A percentile compares a stretch with the other conserved stretches of the same genome.
phyloP scores from a whole-genome alignment of 257 asterid genomes.

The Nicotiana otophora region DNA sequence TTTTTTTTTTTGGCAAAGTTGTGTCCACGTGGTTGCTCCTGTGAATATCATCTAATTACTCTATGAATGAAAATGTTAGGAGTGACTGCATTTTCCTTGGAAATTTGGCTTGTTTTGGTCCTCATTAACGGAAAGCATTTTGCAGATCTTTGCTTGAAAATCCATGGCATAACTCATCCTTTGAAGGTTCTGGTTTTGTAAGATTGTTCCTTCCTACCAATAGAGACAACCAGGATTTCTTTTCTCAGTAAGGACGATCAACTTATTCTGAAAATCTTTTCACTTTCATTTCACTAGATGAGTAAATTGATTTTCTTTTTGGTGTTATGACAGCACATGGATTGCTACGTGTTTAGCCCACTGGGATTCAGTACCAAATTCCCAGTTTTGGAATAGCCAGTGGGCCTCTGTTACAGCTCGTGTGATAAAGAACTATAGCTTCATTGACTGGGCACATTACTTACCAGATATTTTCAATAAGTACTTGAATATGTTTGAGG shows the following conservation, averaged over 20 bases:
- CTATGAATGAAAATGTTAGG: too few relatives aligned
- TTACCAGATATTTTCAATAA: constrained; percentile 68
- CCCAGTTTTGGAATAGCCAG: constrained; percentile 96
- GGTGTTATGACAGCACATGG: constrained; percentile 64
- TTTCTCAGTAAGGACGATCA: constrained; percentile 51
- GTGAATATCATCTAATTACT: too few relatives aligned
- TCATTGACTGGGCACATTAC: constrained; percentile 68
- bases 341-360: constrained; percentile 48
- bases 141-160: constrained; percentile 86
- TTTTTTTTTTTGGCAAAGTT: too few relatives aligned
- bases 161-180: constrained; percentile 96
- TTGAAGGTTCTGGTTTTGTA: constrained; percentile 94
- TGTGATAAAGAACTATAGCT: constrained; percentile 68
- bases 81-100: too few relatives aligned
- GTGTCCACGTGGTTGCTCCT: too few relatives aligned
- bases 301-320: constrained; percentile 16
- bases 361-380: constrained; percentile 86
- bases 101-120: background rate
- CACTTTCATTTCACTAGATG: constrained; percentile 18
- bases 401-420: constrained; percentile 97
- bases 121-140: constrained; percentile 18
- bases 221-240: constrained; percentile 77
- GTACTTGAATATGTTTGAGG: constrained; percentile 94
- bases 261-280: background rate
- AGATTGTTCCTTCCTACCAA: constrained; percentile 94